A percentile compares a stretch with the other conserved stretches of the same genome.
Evolutionary conservation across 1,284 basidiomycete species (phyloP).

Genomic region (Flammula alnicola): DNA sequence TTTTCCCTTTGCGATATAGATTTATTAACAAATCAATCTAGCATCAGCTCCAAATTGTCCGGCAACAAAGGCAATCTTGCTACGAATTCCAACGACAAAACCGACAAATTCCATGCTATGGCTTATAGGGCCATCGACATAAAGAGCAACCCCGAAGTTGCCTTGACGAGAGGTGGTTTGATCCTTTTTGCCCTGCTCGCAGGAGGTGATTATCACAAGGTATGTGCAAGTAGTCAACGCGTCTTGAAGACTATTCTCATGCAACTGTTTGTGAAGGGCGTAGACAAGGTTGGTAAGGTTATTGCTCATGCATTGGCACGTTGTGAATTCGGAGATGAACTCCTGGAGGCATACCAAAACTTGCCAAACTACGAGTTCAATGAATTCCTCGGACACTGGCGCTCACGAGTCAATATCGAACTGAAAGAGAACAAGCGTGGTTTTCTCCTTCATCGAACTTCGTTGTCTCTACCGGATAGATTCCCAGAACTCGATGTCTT

Average conservation of each 20-base stretch:
- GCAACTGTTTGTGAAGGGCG: conserved; percentile 32
- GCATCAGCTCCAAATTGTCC: conserved; percentile 49
- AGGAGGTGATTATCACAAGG: conserved; percentile 70
- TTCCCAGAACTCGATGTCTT: conserved; percentile 49
- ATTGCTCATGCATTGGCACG: conserved; percentile 43
- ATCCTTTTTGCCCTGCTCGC: conserved; percentile 66
- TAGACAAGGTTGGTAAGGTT: conserved; percentile 38
- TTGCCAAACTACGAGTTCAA: conserved; percentile 27
- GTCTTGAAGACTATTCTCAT: background rate
- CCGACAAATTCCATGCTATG: conserved; percentile 23
- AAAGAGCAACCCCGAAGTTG: conserved; percentile 35
- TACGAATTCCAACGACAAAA: conserved; percentile 40
- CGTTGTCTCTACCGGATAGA: conserved; percentile 38
- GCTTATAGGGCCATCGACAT: conserved; percentile 17
- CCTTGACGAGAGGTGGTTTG: conserved; percentile 55
- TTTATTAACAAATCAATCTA: conserved; percentile 23
- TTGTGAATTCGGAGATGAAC: conserved; percentile 46
- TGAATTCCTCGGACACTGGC: conserved; percentile 44
- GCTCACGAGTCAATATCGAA: conserved; percentile 47
- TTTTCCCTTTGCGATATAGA: background rate
- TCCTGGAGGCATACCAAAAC: conserved; percentile 44
- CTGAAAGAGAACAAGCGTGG: conserved; percentile 51
- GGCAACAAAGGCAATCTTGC: conserved; percentile 47
- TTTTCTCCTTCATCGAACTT: conserved; percentile 39
- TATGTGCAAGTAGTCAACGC: conserved; percentile 18